These are phyloP conservation scores for Butyriboletus loyo DNA, from an alignment of 768 basidiomycete genomes.

Conservation along the genomic window DNA sequence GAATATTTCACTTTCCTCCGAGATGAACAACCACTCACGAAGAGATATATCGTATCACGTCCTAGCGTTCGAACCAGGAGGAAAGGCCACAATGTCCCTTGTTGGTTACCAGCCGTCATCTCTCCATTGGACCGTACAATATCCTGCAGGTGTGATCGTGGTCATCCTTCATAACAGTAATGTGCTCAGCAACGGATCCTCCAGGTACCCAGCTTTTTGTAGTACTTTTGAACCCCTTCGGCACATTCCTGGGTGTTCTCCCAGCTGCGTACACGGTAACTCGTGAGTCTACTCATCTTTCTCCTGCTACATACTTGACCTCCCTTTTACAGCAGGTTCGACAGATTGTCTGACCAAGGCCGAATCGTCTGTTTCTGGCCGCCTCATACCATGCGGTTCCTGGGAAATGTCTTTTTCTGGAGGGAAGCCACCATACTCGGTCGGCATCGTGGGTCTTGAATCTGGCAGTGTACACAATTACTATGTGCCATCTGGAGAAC, in stretches of 20 bases:
- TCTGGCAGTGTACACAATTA: slow-evolving; percentile 42
- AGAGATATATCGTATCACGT: slow-evolving; percentile 37
- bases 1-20: slow-evolving; percentile 2
- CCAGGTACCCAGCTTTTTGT: slow-evolving; percentile 44
- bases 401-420: slow-evolving; percentile 46
- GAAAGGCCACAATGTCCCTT: slow-evolving; percentile 32
- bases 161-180: background rate
- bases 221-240: slow-evolving; percentile 42
- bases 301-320: background rate
- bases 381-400: slow-evolving; percentile 33
- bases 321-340: slow-evolving; percentile 25
- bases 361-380: background rate
- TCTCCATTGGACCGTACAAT: slow-evolving; percentile 38
- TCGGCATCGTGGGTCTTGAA: slow-evolving; percentile 38
- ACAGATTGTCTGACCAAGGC: slow-evolving; percentile 21
- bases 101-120: slow-evolving; percentile 34
- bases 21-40: background rate
- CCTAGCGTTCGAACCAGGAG: slow-evolving; percentile 39
- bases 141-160: slow-evolving; percentile 37
- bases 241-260: slow-evolving; percentile 41
- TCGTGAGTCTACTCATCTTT: slow-evolving; percentile 25
- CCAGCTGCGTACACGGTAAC: slow-evolving; percentile 35
- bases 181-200: background rate
- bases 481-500: slow-evolving; percentile 31
- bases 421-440: slow-evolving; percentile 43